Base-by-base conservation (phyloP, 169 alveolate species). In the Toxoplasma gondii region DNA sequence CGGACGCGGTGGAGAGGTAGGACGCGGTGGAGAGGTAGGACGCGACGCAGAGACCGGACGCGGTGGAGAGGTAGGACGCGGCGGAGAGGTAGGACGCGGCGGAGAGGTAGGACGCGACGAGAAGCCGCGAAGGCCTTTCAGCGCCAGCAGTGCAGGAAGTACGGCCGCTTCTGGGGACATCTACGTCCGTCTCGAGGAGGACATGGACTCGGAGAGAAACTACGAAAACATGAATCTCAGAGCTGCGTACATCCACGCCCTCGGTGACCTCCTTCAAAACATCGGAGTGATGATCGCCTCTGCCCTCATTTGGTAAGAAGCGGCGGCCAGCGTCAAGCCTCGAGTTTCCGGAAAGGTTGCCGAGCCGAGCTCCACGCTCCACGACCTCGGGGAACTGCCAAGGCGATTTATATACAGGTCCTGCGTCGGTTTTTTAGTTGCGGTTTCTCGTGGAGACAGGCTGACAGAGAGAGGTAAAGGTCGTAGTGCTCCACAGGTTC, bases 251-350 rank as follows among this genome's bases (percentile, higher is more conserved):
- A 96, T 98, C 69, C 99, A 99, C 95, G 98, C 99, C 24, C 70
- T 98, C 5, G 99, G 99, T 53, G 99, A 99, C 96, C 96, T 98
- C 10, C 88, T 98, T 43, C 99, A 98, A 58, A 97, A 98, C 91
- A 95, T 99, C 80, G 99, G 99, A 36, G 99, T 99, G 1, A 95
- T 98, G 95, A 97, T 99, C 58, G 99, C 99, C 39, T 99, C 99
- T 22, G 74, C 97, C 0, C 91, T 98, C 81, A 98, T 98, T 80
- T 98, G 98, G 97, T 94, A 53, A 87, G 92, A 39, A 39, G 41
- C 0, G 38, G 17, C 78, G 9, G 82, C 82, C 31, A 12, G n/a
- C 70, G 24, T 24, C 70, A n/a, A n/a, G n/a, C n/a, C n/a, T n/a
- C n/a, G n/a, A n/a, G n/a, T n/a, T n/a, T n/a, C n/a, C n/a, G n/a